Conservation (phyloP, 805 yeast genomes). For the Candida loeiensis region DNA sequence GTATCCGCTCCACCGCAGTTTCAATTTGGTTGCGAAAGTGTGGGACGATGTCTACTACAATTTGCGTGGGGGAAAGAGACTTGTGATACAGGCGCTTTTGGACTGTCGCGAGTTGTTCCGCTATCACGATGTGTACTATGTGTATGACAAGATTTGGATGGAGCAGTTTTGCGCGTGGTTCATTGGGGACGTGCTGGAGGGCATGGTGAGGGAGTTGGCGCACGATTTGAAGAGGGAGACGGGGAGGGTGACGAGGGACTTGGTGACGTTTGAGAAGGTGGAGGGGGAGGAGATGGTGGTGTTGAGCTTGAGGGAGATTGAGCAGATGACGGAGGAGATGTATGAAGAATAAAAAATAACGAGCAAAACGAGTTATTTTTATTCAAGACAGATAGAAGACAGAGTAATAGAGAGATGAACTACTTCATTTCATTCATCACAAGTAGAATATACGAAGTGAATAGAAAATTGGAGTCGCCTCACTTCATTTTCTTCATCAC, state of each 20-base stretch:
- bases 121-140: constrained; percentile 79
- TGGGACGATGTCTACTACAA: constrained; percentile 74
- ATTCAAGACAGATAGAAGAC: background rate
- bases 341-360: constrained; percentile 12
- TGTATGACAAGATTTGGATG: constrained; percentile 71
- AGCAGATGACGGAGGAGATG: constrained; percentile 50
- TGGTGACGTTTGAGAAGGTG: constrained; percentile 55
- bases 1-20: constrained; percentile 78
- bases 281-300: constrained; percentile 36
- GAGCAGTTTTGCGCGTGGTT: constrained; percentile 81
- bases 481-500: too few species aligned
- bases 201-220: constrained; percentile 57
- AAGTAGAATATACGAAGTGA: too few species aligned
- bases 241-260: constrained; percentile 36
- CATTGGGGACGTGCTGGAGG: constrained; percentile 55
- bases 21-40: constrained; percentile 51
- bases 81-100: constrained; percentile 57
- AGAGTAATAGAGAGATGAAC: background rate
- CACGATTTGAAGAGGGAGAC: constrained; percentile 55
- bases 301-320: constrained; percentile 53
- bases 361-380: background rate
- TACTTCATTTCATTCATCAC: too few species aligned
- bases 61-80: constrained; percentile 66
- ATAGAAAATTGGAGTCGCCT: too few species aligned
- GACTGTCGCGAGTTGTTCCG: constrained; percentile 70